These are phyloP conservation scores for Aspergillus sp. DNA, from an alignment of 2,329 filamentous ascomycete species.

Conservation along the genomic window DNA sequence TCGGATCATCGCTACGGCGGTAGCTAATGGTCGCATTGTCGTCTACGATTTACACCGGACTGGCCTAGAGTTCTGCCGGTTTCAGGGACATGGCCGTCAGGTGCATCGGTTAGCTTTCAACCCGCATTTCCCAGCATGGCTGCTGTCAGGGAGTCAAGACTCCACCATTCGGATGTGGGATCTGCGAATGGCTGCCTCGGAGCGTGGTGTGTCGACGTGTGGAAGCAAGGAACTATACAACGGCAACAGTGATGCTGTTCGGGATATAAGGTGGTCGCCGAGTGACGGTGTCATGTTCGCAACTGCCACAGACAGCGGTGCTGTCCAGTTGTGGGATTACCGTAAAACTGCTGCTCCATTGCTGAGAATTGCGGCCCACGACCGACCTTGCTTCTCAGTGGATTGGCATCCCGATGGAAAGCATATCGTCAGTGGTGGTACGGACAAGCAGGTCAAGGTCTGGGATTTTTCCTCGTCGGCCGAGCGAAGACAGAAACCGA, in stretches of 20 bases:
- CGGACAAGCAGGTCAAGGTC: constrained; percentile 58
- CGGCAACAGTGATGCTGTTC: constrained; percentile 56
- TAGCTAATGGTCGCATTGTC: constrained; percentile 61
- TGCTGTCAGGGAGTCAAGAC: constrained; percentile 63
- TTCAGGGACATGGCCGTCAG: constrained; percentile 62
- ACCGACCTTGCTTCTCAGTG: constrained; percentile 56
- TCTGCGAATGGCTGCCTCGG: constrained; percentile 49
- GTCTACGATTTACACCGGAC: constrained; percentile 60
- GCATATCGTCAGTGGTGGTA: constrained; percentile 58
- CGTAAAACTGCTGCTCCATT: constrained; percentile 53
- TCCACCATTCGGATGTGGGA: constrained; percentile 62
- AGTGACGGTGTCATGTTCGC: constrained; percentile 59
- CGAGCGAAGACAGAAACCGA: constrained; percentile 54
- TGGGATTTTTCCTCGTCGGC: constrained; percentile 59
- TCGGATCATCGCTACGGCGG: constrained; percentile 59
- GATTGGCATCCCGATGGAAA: constrained; percentile 66
- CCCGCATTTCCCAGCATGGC: constrained; percentile 54
- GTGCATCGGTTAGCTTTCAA: constrained; percentile 64
- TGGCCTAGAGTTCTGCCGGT: constrained; percentile 56
- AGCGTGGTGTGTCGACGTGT: constrained; percentile 47
- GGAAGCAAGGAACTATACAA: constrained; percentile 52
- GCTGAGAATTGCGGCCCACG: constrained; percentile 58
- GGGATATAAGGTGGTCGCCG: constrained; percentile 63
- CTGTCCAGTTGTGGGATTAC: constrained; percentile 61
- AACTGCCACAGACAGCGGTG: constrained; percentile 60